phyloP scores from a whole-genome alignment of 148 eudicot species.

The Silene latifolia region DNA sequence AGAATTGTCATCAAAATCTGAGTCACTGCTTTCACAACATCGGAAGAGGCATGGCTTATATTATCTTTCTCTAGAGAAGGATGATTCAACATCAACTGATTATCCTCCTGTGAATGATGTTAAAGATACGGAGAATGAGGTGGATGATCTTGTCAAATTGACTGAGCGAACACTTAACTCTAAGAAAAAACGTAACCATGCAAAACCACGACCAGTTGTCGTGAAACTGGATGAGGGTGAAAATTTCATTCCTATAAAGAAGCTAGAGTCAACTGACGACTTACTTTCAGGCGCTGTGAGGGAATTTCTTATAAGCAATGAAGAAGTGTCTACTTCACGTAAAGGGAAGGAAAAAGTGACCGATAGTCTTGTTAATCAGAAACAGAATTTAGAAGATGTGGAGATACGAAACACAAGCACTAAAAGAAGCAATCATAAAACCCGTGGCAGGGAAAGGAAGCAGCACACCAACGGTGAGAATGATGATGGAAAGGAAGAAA shows the following conservation, averaged over 20 bases:
- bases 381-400: constrained; percentile 25
- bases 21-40: constrained; percentile 73
- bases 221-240: constrained; percentile 75
- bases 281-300: constrained; percentile 72
- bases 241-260: constrained; percentile 31
- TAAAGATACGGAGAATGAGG: constrained; percentile 35
- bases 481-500: constrained; percentile 43
- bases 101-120: constrained; percentile 78
- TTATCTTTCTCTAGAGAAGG: constrained; percentile 70
- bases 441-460: constrained; percentile 52
- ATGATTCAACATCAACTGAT: constrained; percentile 39
- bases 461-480: constrained; percentile 30
- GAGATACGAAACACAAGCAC: constrained; percentile 31
- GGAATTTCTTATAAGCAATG: constrained; percentile 58
- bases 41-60: constrained; percentile 76
- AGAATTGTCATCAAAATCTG: constrained; percentile 47
- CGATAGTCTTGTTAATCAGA: constrained; percentile 23
- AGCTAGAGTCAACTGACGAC: constrained; percentile 39
- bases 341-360: constrained; percentile 53
- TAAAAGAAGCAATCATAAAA: constrained; percentile 50
- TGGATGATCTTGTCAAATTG: constrained; percentile 69
- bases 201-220: constrained; percentile 76
- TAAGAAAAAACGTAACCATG: constrained; percentile 60
- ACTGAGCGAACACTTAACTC: constrained; percentile 60
- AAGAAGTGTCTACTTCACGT: constrained; percentile 38